These are phyloP conservation scores for Naganishia sp. DNA, from an alignment of 1,284 basidiomycete genomes.

Conservation along the genomic window DNA sequence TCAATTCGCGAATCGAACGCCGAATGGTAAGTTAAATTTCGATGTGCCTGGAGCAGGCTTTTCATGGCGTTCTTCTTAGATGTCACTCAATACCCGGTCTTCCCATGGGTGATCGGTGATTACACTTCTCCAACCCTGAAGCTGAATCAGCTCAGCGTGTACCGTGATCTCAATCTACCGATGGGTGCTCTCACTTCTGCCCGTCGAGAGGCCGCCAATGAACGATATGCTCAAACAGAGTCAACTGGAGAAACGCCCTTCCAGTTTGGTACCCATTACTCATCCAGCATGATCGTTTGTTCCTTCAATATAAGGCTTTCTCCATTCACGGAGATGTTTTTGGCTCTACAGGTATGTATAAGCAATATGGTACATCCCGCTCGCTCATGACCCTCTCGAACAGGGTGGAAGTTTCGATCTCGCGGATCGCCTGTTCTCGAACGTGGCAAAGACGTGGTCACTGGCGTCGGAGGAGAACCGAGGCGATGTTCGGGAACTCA, in stretches of 20 bases:
- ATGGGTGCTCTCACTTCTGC: constrained; percentile 86
- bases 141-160: constrained; percentile 65
- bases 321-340: constrained; percentile 87
- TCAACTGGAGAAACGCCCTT: constrained; percentile 83
- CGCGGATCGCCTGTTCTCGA: constrained; percentile 89
- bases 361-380: constrained; percentile 36
- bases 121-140: constrained; percentile 77
- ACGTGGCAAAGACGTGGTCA: constrained; percentile 73
- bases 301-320: constrained; percentile 88
- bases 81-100: constrained; percentile 92
- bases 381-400: constrained; percentile 1
- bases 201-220: constrained; percentile 69
- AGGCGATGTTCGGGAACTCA: constrained; percentile 91
- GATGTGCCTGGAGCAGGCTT: not conserved
- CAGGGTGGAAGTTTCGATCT: constrained; percentile 92
- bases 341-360: constrained; percentile 63
- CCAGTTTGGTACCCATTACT: constrained; percentile 91
- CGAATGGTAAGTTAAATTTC: constrained; percentile 59
- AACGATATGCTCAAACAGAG: constrained; percentile 73
- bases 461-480: constrained; percentile 84
- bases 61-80: constrained; percentile 55
- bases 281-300: constrained; percentile 94
- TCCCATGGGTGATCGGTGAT: constrained; percentile 83
- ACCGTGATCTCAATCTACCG: constrained; percentile 72
- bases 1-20: constrained; percentile 85